Percentiles rank a stretch among this genome's conserved stretches.
Conservation (phyloP, 192 early-diverging fungal species). For the Lobosporangium transversale region DNA sequence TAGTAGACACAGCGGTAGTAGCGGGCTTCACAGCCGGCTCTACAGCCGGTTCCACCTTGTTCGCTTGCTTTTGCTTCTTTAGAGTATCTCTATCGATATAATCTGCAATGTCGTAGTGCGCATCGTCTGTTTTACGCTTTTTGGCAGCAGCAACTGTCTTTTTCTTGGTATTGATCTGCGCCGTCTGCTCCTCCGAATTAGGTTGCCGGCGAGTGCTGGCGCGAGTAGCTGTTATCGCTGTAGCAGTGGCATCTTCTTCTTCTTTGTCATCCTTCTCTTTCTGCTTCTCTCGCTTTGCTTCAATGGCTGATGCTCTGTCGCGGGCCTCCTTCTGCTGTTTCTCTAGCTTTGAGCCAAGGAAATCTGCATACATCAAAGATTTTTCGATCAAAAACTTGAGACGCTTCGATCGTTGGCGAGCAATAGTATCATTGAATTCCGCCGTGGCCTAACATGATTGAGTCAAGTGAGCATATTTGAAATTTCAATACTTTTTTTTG, state of each 20-base stretch:
- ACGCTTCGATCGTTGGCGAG: slow-evolving; percentile 74
- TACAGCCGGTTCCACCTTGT: not conserved
- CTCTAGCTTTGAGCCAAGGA: slow-evolving; percentile 80
- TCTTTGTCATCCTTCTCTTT: slow-evolving; percentile 8
- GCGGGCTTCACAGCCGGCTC: slow-evolving; percentile 15
- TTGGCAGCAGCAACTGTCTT: slow-evolving; percentile 29
- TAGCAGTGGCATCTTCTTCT: not conserved
- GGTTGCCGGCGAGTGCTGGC: not conserved
- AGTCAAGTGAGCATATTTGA: not conserved
- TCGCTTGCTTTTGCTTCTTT: slow-evolving; percentile 33
- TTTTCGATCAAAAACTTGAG: slow-evolving; percentile 84
- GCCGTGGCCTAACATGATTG: slow-evolving; percentile 62
- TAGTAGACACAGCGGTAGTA: slow-evolving; percentile 9
- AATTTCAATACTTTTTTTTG: not conserved
- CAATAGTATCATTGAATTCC: slow-evolving; percentile 67
- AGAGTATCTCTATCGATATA: slow-evolving; percentile 58
- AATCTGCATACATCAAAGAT: slow-evolving; percentile 82
- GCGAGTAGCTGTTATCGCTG: not conserved
- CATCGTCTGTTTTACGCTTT: slow-evolving; percentile 62
- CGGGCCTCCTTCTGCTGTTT: slow-evolving; percentile 75
- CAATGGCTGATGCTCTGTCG: slow-evolving; percentile 53
- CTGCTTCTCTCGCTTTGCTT: slow-evolving; percentile 12
- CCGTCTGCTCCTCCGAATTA: slow-evolving; percentile 14
- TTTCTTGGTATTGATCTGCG: slow-evolving; percentile 7
- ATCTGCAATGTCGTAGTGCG: slow-evolving; percentile 60